Conservation (phyloP, 2,329 filamentous ascomycete species). For the Ophiostoma tasmaniense region DNA sequence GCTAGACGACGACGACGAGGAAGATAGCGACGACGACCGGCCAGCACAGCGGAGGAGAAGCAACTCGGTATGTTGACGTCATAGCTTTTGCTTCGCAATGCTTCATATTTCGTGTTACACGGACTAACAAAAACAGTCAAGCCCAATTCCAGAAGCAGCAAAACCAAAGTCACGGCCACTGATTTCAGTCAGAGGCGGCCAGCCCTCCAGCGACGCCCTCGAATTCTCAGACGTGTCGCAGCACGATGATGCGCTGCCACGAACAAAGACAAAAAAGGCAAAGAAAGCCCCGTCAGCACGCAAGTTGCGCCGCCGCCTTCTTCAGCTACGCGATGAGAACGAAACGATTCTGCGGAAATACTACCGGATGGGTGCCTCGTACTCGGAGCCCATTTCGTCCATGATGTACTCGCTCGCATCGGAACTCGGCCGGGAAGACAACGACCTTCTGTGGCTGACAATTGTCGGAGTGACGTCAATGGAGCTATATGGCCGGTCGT, state of each 20-base stretch:
- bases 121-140: conserved; percentile 38
- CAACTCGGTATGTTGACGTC: conserved; percentile 60
- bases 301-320: conserved; percentile 61
- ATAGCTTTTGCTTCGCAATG: conserved; percentile 17
- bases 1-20: conserved; percentile 62
- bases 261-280: conserved; percentile 32
- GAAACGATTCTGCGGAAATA: conserved; percentile 70
- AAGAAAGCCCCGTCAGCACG: conserved; percentile 54
- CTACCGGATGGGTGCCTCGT: conserved; percentile 79
- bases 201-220: conserved; percentile 40
- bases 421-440: conserved; percentile 91
- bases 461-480: conserved; percentile 94
- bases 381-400: conserved; percentile 89
- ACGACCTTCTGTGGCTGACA: conserved; percentile 87
- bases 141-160: conserved; percentile 58
- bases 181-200: conserved; percentile 42
- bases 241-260: conserved; percentile 28
- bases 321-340: conserved; percentile 68
- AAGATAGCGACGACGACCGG: conserved; percentile 64
- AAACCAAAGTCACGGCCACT: conserved; percentile 54
- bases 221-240: conserved; percentile 52
- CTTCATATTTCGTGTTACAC: not conserved
- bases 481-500: conserved; percentile 81
- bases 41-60: conserved; percentile 75
- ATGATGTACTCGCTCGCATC: conserved; percentile 92